Conservation (phyloP, 2,329 filamentous ascomycete genomes). For the Clarireedia monteithiana region DNA sequence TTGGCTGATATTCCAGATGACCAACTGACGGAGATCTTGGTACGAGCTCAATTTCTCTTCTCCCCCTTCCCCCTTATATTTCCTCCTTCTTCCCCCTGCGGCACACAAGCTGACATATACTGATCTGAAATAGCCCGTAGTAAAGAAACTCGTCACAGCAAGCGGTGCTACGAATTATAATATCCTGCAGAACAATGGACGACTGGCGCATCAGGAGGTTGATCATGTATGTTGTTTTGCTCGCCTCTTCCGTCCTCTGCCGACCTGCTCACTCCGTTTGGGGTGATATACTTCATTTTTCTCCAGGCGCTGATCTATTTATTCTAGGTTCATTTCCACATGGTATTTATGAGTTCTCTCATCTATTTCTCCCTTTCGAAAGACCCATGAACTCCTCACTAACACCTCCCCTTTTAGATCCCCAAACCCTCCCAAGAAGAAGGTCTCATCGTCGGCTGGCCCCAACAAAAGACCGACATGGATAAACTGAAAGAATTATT, state of each 20-base stretch:
- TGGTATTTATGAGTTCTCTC: constrained; percentile 44
- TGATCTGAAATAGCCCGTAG: constrained; percentile 50
- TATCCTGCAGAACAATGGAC: constrained; percentile 91
- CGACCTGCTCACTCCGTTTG: background rate
- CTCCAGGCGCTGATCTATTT: too few relatives aligned
- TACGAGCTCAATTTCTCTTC: constrained; percentile 31
- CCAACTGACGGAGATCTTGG: constrained; percentile 71
- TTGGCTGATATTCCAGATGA: constrained; percentile 91
- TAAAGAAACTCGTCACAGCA: constrained; percentile 78
- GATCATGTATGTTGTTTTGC: constrained; percentile 63
- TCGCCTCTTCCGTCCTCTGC: background rate
- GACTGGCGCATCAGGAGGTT: constrained; percentile 84
- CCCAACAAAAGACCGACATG: constrained; percentile 68
- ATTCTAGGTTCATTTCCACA: constrained; percentile 78
- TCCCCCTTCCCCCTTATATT: too few relatives aligned
- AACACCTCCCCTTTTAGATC: constrained; percentile 49
- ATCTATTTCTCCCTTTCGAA: too few relatives aligned
- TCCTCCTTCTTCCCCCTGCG: background rate
- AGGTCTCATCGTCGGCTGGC: constrained; percentile 76
- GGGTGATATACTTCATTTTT: too few relatives aligned
- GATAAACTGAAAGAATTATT: constrained; percentile 70
- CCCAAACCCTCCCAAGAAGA: constrained; percentile 83
- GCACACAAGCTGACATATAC: background rate
- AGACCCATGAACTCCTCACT: background rate
- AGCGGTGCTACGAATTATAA: constrained; percentile 79